phyloP scores from a whole-genome alignment of 2,329 filamentous ascomycete species.

The Alternaria ventricosa region DNA sequence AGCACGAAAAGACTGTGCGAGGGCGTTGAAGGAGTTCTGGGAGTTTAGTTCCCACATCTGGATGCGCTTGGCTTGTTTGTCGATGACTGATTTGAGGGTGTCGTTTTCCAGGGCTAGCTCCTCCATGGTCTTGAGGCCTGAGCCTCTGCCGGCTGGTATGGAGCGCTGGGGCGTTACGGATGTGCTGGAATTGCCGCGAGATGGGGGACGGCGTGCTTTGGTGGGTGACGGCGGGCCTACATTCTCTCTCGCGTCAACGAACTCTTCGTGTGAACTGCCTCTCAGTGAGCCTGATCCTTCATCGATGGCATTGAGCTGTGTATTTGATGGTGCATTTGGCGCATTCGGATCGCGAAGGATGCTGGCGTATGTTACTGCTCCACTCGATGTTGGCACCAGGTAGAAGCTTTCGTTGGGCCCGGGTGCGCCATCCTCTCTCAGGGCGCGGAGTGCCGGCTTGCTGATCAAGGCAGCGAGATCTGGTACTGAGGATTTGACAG shows the following conservation, averaged over 20 bases:
- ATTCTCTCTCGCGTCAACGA: slow-evolving; percentile 84
- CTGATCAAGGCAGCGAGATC: slow-evolving; percentile 87
- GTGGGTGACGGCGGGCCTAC: slow-evolving; percentile 56
- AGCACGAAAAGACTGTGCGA: slow-evolving; percentile 76
- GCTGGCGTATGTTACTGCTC: slow-evolving; percentile 90
- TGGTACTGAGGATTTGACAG: slow-evolving; percentile 62
- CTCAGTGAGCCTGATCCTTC: slow-evolving; percentile 48
- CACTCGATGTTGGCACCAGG: slow-evolving; percentile 88
- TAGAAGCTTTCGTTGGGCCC: slow-evolving; percentile 70
- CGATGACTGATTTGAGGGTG: slow-evolving; percentile 81
- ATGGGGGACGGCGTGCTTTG: slow-evolving; percentile 46
- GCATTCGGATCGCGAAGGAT: slow-evolving; percentile 64
- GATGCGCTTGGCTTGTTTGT: slow-evolving; percentile 85
- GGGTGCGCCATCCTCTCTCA: slow-evolving; percentile 68
- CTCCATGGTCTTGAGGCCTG: slow-evolving; percentile 73
- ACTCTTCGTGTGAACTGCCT: slow-evolving; percentile 67
- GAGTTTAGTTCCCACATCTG: slow-evolving; percentile 92
- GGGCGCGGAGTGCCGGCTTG: slow-evolving; percentile 79
- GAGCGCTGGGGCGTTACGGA: slow-evolving; percentile 35
- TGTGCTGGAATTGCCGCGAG: slow-evolving; percentile 23
- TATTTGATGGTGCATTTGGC: slow-evolving; percentile 57
- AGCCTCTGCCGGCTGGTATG: slow-evolving; percentile 43
- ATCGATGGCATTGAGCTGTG: slow-evolving; percentile 41
- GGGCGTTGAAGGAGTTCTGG: slow-evolving; percentile 82
- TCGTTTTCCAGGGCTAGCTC: slow-evolving; percentile 90